These are phyloP conservation scores for Danielia oregonensis DNA, from an alignment of 805 yeast species.

Conservation along the genomic window DNA sequence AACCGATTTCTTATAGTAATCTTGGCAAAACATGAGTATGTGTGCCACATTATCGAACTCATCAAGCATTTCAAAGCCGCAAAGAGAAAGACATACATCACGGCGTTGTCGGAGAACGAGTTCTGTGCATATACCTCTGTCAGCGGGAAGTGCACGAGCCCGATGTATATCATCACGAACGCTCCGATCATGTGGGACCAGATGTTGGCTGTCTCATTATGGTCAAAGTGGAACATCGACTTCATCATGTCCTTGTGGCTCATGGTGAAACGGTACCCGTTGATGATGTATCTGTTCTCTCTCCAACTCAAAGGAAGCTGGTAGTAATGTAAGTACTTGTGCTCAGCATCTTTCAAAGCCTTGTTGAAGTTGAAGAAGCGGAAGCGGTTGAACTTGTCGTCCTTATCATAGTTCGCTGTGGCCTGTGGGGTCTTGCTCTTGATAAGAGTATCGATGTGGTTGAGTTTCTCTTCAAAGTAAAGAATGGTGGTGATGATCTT, in stretches of 20 bases:
- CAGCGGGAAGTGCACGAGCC: constrained; percentile 59
- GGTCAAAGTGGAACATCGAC: constrained; percentile 57
- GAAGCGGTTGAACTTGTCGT: constrained; percentile 30
- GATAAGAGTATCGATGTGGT: constrained; percentile 36
- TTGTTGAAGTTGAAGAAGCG: constrained; percentile 37
- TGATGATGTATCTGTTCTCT: constrained; percentile 79
- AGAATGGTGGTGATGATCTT: constrained; percentile 41
- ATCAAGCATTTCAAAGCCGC: constrained; percentile 76
- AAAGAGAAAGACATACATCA: constrained; percentile 59
- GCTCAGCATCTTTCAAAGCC: constrained; percentile 29
- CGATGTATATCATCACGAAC: constrained; percentile 50
- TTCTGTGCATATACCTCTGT: constrained; percentile 45
- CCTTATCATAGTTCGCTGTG: constrained; percentile 24
- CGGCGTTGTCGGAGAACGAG: constrained; percentile 43
- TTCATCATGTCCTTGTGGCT: constrained; percentile 56
- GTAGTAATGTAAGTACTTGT: constrained; percentile 57
- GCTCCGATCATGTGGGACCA: constrained; percentile 89
- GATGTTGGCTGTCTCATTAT: constrained; percentile 88
- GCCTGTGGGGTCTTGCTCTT: constrained; percentile 30
- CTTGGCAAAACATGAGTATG: constrained; percentile 75
- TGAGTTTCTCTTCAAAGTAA: constrained; percentile 39
- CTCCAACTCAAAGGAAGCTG: constrained; percentile 92
- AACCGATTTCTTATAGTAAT: constrained; percentile 61
- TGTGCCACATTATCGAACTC: constrained; percentile 87
- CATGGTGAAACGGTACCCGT: constrained; percentile 81